Percentiles rank a stretch among this genome's conserved stretches.
phyloP scores from a whole-genome alignment of 2,329 filamentous ascomycete species.

The Fusarium sp. region DNA sequence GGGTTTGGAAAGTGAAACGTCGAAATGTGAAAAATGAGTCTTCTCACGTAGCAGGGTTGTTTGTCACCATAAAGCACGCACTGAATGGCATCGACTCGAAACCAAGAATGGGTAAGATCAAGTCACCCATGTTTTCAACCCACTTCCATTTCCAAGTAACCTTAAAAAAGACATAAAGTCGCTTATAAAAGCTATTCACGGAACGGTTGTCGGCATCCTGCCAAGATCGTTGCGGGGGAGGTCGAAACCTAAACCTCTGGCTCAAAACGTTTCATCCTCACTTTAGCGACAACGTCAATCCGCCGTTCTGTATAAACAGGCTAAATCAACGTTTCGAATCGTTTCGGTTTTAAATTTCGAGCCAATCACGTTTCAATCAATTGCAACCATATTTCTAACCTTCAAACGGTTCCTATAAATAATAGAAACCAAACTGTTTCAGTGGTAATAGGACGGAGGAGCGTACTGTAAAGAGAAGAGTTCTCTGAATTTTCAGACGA shows the following conservation, averaged over 20 bases:
- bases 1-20: too few relatives aligned
- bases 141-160: fast-evolving
- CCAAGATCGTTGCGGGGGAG: background rate
- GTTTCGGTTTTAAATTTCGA: background rate
- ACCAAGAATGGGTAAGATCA: too few relatives aligned
- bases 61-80: too few relatives aligned
- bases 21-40: too few relatives aligned
- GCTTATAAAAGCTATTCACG: background rate
- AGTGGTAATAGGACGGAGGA: background rate
- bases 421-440: slow-evolving; percentile 15
- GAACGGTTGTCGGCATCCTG: background rate
- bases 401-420: slow-evolving; percentile 5
- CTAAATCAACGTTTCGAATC: background rate
- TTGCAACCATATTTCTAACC: background rate
- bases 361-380: fast-evolving
- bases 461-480: background rate
- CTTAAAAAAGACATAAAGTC: fast-evolving
- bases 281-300: background rate
- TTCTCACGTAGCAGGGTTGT: too few relatives aligned
- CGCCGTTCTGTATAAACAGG: background rate
- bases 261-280: background rate
- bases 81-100: too few relatives aligned
- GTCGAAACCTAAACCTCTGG: background rate
- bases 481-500: background rate
- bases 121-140: too few relatives aligned